Base-by-base conservation (phyloP, 139 green algal species). In the Micractinium sp. region DNA sequence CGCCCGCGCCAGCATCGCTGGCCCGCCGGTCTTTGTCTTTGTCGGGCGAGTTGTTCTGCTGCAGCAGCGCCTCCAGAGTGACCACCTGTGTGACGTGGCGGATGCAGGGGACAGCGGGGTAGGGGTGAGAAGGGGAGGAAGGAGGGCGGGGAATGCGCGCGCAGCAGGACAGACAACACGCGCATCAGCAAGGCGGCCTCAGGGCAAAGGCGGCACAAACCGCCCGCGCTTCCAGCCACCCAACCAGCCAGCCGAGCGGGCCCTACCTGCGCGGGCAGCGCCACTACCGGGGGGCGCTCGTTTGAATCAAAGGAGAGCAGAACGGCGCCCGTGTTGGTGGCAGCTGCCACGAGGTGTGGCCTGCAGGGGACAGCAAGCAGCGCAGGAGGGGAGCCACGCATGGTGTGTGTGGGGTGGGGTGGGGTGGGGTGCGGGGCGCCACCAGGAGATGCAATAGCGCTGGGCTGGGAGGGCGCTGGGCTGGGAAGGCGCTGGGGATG, bases 321-420 rank as follows among this genome's bases (percentile, higher is more conserved):
- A 22, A 91, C 93, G 18, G 82, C 69, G 69, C 93, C 91, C 38
- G 93, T 91, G 83, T 95, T 95, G 78, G 93, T 93, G 56, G 90
- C 92, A 0, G 90, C 83, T 29, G 90, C 93, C 13, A 95, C 79
- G 25, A 95, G 60, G 87, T 94, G 88, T 0, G 93, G 92, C 69
- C 92, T 90, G 90, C 88, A 86, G 35, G 35, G 29, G 5, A 87
- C 2, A 35, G 77, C 16, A 16, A 82, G 38, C 38, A 60, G 35
- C 38, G 63, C 18, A 14, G 36, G 33, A 56, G 27, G n/a, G 61
- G 80, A 20, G 23, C 31, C 80, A 41, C 0, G 63, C 63, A 27
- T 23, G 75, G 73, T 77, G 69, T 77, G 69, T 38, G 69, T 74
- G 5, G 16, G 67, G 67, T n/a, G n/a, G n/a, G n/a, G n/a, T n/a